Evolutionary conservation across 257 asterid genomes (phyloP).

Genomic region (Orobanche coerulescens): DNA sequence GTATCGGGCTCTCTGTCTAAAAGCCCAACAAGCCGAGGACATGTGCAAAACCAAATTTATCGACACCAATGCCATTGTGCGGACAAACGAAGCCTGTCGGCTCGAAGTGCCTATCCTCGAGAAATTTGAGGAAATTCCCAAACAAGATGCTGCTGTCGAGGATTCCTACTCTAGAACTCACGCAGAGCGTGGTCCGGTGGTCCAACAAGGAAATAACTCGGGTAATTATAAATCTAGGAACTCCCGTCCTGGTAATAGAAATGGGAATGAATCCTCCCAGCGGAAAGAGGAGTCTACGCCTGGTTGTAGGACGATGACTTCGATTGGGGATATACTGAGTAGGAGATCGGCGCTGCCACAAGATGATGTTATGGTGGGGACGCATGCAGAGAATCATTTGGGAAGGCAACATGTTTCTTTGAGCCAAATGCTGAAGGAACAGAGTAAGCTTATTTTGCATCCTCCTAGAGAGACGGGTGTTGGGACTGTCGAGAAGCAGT

Average conservation of each 20-base stretch:
- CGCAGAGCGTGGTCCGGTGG: background rate
- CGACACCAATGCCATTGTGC: conserved; percentile 25
- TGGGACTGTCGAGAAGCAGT: conserved; percentile 44
- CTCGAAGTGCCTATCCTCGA: conserved; percentile 42
- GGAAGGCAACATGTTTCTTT: conserved; percentile 50
- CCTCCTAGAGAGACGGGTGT: conserved; percentile 32
- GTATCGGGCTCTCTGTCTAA: conserved; percentile 46
- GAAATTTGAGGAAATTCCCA: conserved; percentile 35
- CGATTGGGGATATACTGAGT: conserved; percentile 49
- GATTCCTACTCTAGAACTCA: no score
- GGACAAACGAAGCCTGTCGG: conserved; percentile 16
- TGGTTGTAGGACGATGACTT: conserved; percentile 40
- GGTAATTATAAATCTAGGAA: conserved; percentile 41
- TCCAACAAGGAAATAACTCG: conserved; percentile 12
- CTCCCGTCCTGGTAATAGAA: conserved; percentile 27
- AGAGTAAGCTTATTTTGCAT: conserved; percentile 53
- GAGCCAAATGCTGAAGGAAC: conserved; percentile 84
- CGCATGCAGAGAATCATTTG: conserved; percentile 35
- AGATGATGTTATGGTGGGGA: conserved; percentile 40
- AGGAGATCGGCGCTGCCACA: conserved; percentile 40
- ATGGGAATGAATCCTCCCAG: conserved; percentile 20
- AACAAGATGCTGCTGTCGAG: conserved; percentile 24
- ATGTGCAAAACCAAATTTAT: conserved; percentile 58
- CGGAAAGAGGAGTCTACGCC: conserved; percentile 24
- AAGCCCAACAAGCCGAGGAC: conserved; percentile 43